Evolutionary conservation across 495 filamentous ascomycete species (phyloP).

Genomic region (Lichina pygmaea): DNA sequence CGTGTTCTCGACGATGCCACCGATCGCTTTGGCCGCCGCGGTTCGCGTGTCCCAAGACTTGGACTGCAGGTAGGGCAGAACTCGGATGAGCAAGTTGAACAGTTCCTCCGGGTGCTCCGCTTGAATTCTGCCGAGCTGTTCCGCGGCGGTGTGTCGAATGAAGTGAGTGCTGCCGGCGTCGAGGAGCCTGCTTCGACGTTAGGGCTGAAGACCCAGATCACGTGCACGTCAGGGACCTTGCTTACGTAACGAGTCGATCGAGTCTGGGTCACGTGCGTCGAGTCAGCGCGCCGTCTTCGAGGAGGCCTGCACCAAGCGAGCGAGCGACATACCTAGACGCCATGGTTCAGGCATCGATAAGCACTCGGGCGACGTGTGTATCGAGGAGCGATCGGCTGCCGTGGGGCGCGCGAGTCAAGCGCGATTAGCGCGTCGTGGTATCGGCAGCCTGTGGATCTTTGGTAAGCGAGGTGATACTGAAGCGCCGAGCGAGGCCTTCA

Average conservation of each 20-base stretch:
- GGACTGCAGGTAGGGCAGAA: conserved; percentile 72
- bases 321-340: too few species aligned
- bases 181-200: conserved; percentile 32
- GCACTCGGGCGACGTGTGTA: too few species aligned
- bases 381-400: too few species aligned
- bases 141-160: conserved; percentile 86
- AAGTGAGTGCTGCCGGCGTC: conserved; percentile 88
- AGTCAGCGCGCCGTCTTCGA: neutral
- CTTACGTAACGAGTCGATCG: conserved; percentile 4
- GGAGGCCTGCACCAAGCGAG: too few species aligned
- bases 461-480: too few species aligned
- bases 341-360: too few species aligned
- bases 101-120: conserved; percentile 92
- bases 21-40: conserved; percentile 76
- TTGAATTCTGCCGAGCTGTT: conserved; percentile 89
- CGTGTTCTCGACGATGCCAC: conserved; percentile 75
- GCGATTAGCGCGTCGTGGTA: too few species aligned
- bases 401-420: too few species aligned
- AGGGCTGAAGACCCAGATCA: neutral
- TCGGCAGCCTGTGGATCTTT: too few species aligned
- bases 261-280: conserved; percentile 3
- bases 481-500: too few species aligned
- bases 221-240: neutral
- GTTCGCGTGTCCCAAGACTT: conserved; percentile 90
- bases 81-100: conserved; percentile 87